Conservation (phyloP, 2,329 filamentous ascomycete genomes). For the Trichophyton rubrum region DNA sequence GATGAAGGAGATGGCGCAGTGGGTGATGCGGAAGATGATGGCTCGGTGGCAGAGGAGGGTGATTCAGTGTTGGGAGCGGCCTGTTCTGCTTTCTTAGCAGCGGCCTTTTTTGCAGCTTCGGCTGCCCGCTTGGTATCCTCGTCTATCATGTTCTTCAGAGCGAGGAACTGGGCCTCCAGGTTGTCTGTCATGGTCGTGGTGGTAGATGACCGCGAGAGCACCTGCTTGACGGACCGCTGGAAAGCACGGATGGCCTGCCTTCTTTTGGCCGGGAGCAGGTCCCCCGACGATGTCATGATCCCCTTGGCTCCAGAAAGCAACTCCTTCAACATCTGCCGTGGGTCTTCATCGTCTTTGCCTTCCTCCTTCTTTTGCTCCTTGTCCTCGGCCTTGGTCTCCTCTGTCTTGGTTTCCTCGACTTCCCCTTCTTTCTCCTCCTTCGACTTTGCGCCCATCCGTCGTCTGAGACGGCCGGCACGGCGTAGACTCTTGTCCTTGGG, state of each 20-base stretch:
- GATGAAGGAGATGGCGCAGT: no score
- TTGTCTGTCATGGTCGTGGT: constrained; percentile 34
- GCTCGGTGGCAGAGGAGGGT: not conserved
- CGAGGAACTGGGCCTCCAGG: constrained; percentile 44
- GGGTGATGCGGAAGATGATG: no score
- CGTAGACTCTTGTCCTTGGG: constrained; percentile 44
- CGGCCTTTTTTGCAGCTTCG: not conserved
- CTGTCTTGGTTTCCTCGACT: constrained; percentile 11
- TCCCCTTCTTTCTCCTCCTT: constrained; percentile 15
- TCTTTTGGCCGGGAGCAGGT: constrained; percentile 51
- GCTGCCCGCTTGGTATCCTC: constrained; percentile 1
- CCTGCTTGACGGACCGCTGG: constrained; percentile 50
- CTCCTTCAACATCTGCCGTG: constrained; percentile 39
- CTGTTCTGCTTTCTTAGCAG: constrained; percentile 1
- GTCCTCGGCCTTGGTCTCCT: constrained; percentile 18
- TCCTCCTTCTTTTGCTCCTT: constrained; percentile 20
- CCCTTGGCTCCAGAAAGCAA: constrained; percentile 47
- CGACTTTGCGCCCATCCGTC: constrained; percentile 9
- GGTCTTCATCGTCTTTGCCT: constrained; percentile 17
- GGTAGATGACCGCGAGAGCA: constrained; percentile 42
- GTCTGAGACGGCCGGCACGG: constrained; percentile 24
- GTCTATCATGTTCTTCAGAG: constrained; percentile 30
- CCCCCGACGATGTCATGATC: constrained; percentile 44
- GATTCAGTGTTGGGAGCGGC: not conserved
- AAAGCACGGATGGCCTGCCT: constrained; percentile 68